Evolutionary conservation across 805 yeast genomes (phyloP).

Genomic region (Kluyveromyces starmeri): DNA sequence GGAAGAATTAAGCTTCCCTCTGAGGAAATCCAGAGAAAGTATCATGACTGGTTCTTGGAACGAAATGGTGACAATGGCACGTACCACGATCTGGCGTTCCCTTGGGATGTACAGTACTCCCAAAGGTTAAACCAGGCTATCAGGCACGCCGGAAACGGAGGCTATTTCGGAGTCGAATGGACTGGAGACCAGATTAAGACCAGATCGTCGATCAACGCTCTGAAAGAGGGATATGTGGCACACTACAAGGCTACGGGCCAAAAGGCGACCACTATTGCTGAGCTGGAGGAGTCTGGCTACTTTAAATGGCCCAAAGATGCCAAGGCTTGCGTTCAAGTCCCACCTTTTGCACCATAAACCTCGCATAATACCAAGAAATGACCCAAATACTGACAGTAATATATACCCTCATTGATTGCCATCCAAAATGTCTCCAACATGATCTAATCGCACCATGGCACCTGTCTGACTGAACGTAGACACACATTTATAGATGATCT

Average conservation of each 20-base stretch:
- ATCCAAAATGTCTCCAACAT: too few relatives aligned
- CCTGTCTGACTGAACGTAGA: too few relatives aligned
- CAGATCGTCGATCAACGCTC: constrained; percentile 35
- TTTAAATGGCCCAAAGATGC: constrained; percentile 26
- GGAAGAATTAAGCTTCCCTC: constrained; percentile 47
- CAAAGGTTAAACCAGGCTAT: constrained; percentile 34
- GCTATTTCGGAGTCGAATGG: constrained; percentile 47
- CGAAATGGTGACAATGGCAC: constrained; percentile 38
- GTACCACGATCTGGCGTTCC: constrained; percentile 46
- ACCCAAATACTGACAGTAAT: too few relatives aligned
- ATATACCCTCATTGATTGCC: too few relatives aligned
- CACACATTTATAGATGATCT: too few relatives aligned
- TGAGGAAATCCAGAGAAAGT: constrained; percentile 36
- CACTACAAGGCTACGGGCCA: constrained; percentile 33
- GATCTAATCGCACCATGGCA: too few relatives aligned
- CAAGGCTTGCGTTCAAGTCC: constrained; percentile 12
- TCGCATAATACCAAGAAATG: too few relatives aligned
- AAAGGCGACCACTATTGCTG: constrained; percentile 32
- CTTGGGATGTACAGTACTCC: constrained; percentile 53
- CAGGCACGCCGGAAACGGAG: constrained; percentile 32
- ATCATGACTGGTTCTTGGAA: constrained; percentile 33
- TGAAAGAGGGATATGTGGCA: constrained; percentile 38
- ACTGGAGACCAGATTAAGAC: constrained; percentile 35
- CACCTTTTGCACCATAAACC: constrained; percentile 8
- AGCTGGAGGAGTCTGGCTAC: constrained; percentile 32